Percentiles rank a stretch among this genome's conserved stretches.
Evolutionary conservation across 2,329 filamentous ascomycete genomes (phyloP).

Genomic region (Alternaria ethzedia): DNA sequence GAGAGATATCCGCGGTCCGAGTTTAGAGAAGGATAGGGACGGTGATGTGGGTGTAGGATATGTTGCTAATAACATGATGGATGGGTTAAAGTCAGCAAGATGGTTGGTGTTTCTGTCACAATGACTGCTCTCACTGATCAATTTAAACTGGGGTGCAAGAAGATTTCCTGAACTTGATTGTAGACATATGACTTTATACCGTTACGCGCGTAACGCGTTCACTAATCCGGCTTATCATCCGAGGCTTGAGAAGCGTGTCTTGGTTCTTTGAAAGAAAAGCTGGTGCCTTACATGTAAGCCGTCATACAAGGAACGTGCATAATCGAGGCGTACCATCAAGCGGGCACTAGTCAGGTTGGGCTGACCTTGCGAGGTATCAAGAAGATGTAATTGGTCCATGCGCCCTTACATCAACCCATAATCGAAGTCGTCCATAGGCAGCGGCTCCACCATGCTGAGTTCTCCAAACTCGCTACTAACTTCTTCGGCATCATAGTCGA

Average conservation of each 20-base stretch:
- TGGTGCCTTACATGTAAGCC: background rate
- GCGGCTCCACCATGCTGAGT: slow-evolving; percentile 35
- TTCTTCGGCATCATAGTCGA: slow-evolving; percentile 21
- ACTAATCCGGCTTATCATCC: background rate
- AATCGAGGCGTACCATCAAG: background rate
- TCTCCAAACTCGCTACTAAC: slow-evolving; percentile 36
- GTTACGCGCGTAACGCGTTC: background rate
- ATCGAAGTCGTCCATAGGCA: slow-evolving; percentile 34
- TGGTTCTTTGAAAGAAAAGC: background rate
- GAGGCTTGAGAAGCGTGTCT: background rate
- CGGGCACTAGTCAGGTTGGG: background rate
- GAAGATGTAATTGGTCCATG: background rate
- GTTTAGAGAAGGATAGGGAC: background rate
- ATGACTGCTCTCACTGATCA: background rate
- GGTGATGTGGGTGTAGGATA: background rate
- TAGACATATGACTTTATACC: background rate
- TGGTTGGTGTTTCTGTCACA: background rate
- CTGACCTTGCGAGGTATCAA: background rate
- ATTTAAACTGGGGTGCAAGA: rapidly evolving
- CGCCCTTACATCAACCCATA: slow-evolving; percentile 28
- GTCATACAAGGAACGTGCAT: background rate
- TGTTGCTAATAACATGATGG: background rate
- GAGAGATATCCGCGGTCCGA: slow-evolving; percentile 9
- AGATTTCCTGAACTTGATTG: background rate
- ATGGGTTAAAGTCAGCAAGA: background rate